Evolutionary conservation across 1,284 basidiomycete genomes (phyloP).

Genomic region (Ceratobasidium theobromae): DNA sequence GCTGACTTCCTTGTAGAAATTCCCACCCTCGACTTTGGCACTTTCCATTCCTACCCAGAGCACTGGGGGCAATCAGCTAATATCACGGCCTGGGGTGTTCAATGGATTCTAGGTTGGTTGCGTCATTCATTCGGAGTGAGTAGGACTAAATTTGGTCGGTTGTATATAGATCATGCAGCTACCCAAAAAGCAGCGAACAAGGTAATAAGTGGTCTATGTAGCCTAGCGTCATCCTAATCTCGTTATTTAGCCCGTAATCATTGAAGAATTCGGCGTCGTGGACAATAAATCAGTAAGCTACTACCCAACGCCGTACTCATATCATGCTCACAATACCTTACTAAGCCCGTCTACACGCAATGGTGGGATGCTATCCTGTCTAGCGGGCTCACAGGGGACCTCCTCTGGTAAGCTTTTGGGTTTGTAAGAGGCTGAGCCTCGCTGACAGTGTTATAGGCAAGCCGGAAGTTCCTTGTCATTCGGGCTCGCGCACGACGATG

Average conservation of each 20-base stretch:
- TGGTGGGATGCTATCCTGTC: neutral
- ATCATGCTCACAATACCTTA: too few relatives aligned
- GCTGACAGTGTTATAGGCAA: neutral
- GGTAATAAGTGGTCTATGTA: neutral
- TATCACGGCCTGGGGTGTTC: constrained; percentile 44
- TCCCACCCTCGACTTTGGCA: constrained; percentile 35
- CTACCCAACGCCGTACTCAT: too few relatives aligned
- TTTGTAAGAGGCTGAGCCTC: neutral
- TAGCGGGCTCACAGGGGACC: neutral
- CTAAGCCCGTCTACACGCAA: neutral
- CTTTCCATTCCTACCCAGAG: constrained; percentile 35
- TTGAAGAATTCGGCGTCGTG: constrained; percentile 56
- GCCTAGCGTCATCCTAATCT: neutral
- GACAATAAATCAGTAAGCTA: too few relatives aligned
- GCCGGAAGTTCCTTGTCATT: neutral
- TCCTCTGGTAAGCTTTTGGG: neutral
- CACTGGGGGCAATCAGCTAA: constrained; percentile 40
- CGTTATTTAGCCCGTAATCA: constrained; percentile 50
- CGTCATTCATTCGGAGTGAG: neutral
- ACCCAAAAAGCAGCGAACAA: constrained; percentile 55
- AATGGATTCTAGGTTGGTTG: constrained; percentile 45
- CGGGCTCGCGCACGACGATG: neutral
- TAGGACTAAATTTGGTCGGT: neutral
- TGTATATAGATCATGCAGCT: constrained; percentile 56
- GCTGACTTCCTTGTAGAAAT: constrained; percentile 11